These are phyloP conservation scores for Hypholoma fasciculare DNA, from an alignment of 768 basidiomycete genomes.

Conservation along the genomic window DNA sequence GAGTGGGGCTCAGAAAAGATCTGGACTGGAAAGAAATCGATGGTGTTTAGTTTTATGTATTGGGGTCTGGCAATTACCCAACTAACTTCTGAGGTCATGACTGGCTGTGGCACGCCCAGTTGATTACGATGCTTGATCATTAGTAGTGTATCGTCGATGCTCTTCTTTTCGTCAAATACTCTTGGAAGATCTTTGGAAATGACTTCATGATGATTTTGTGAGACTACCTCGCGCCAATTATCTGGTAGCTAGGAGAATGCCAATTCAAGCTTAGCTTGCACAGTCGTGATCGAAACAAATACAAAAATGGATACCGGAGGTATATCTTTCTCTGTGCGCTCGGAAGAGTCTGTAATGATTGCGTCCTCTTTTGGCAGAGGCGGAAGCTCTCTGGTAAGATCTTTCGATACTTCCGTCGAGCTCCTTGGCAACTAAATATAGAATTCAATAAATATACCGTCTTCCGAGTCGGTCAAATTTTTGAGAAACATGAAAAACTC, in stretches of 20 bases:
- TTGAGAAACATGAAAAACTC: not conserved
- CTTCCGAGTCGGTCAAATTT: not conserved
- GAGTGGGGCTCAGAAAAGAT: not conserved
- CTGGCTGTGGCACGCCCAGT: not conserved
- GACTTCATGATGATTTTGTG: slow-evolving; percentile 7
- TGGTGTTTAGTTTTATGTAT: not conserved
- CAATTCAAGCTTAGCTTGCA: not conserved
- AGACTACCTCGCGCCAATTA: slow-evolving; percentile 34
- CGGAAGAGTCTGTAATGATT: not conserved
- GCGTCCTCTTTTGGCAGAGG: slow-evolving; percentile 2
- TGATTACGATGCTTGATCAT: not conserved
- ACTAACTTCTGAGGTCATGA: not conserved
- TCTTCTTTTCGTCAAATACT: not conserved
- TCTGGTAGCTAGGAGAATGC: slow-evolving; percentile 26
- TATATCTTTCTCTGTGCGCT: slow-evolving; percentile 6
- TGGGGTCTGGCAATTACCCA: not conserved
- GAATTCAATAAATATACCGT: not conserved
- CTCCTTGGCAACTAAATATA: slow-evolving; percentile 2
- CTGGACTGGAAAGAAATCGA: not conserved
- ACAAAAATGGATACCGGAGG: slow-evolving; percentile 12
- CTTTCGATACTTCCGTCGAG: not conserved
- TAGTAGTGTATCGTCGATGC: not conserved
- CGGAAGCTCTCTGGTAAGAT: not conserved
- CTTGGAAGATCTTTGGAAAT: not conserved
- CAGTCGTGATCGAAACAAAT: not conserved